Base-by-base conservation (phyloP, 768 basidiomycete species). In the Pulveroboletus ravenelii region DNA sequence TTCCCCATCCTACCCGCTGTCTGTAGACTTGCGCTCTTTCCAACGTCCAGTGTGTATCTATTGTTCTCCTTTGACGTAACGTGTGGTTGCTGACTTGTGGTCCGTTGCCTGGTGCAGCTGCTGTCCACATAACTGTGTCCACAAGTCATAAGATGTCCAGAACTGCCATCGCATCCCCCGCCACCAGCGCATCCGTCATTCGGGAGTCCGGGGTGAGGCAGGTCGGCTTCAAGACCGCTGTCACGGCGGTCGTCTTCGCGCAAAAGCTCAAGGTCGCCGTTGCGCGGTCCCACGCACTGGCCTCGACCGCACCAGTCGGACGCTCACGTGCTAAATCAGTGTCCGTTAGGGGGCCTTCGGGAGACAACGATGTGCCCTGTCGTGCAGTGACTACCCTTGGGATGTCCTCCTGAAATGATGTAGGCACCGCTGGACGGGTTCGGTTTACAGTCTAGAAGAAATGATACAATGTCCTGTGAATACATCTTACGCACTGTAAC, bases 211-310 rank as follows among this genome's bases (percentile, higher is more conserved):
- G 43, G 25, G 47, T 8, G 37, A 56, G 58, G 12, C 50, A 48
- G 32, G 58, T 60, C 32, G 51, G 61, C 40, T 62, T 62, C 17
- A 55, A 60, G 51, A 62, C 58, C 14, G 61, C 52, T 6, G 61
- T 62, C 34, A 57, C 49, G 15, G 61, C 58, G 0, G 43, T 60
- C 45, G 40, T 62, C 47, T 63, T 62, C 47, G 45, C 58, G 5
- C 55, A 57, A 17, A 62, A 53, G 41, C 61, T 62, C 39, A 60
- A 63, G 53, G 40, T 45, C 20, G 52, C 58, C 18, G 58, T 44
- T 18, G 54, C 54, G 23, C 54, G 50, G 8, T 41, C 60, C 13
- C 56, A 35, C 18, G 17, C 5, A 27, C 37, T 12, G 10, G 12
- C 35, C 23, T 38, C 31, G 17, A 25, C 25, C 13, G 15, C 17